A percentile compares a stretch with the other conserved stretches of the same genome.
Conservation (phyloP, 257 asterid species). For the Forsythia suspensa region DNA sequence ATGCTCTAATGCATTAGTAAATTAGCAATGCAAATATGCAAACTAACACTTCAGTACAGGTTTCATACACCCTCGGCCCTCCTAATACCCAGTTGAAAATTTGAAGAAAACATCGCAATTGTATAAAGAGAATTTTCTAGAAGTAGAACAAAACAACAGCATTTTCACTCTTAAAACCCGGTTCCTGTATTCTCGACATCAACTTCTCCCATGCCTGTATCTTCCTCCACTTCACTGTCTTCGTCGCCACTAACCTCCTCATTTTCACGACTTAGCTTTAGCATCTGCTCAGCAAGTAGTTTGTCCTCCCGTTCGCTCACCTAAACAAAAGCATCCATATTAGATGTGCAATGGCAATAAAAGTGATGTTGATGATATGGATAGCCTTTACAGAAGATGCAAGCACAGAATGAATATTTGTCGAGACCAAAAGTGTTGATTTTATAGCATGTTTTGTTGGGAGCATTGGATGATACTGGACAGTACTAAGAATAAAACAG, state of each 20-base stretch:
- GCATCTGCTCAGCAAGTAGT: constrained; percentile 79
- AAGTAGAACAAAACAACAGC: background rate
- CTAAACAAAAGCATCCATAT: constrained; percentile 40
- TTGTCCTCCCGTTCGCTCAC: constrained; percentile 98
- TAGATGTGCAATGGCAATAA: background rate
- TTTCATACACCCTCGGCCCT: background rate
- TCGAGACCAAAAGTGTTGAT: background rate
- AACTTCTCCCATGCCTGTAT: constrained; percentile 93
- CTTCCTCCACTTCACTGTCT: constrained; percentile 92
- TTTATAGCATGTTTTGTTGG: background rate
- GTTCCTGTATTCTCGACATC: constrained; percentile 60
- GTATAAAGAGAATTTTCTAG: constrained; percentile 5
- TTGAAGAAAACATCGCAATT: constrained; percentile 3
- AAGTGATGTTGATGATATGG: background rate
- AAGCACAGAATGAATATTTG: background rate
- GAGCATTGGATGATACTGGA: background rate
- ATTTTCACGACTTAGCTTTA: constrained; percentile 62
- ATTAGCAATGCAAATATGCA: background rate
- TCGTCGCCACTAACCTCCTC: constrained; percentile 92
- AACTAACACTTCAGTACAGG: background rate
- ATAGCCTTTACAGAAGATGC: background rate
- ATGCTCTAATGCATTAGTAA: constrained; percentile 1
- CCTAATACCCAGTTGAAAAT: background rate
- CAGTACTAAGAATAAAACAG: no score
- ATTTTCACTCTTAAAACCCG: constrained; percentile 38